Evolutionary conservation across 768 basidiomycete genomes (phyloP).

Genomic region (Leccinum pellstonianum): DNA sequence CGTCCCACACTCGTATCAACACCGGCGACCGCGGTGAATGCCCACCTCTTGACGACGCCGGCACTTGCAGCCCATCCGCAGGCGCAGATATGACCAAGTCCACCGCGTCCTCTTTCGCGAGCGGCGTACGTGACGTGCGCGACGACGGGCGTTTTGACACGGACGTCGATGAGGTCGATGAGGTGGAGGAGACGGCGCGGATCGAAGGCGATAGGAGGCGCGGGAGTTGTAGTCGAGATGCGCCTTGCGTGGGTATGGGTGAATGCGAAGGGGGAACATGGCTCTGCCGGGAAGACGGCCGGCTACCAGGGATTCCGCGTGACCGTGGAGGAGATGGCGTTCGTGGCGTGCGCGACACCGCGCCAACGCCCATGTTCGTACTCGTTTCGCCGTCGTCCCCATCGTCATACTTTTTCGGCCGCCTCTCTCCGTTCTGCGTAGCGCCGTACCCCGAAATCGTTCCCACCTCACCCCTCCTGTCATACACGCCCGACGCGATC

Average conservation of each 20-base stretch:
- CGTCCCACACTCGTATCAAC: constrained; percentile 30
- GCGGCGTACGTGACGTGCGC: constrained; percentile 14
- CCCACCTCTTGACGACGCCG: constrained; percentile 11
- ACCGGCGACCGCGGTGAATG: constrained; percentile 20
- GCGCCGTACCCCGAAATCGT: constrained; percentile 25
- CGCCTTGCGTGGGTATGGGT: background rate
- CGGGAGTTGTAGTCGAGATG: constrained; percentile 13
- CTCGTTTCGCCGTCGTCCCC: constrained; percentile 19
- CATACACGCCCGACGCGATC: constrained; percentile 13
- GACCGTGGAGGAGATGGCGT: constrained; percentile 13
- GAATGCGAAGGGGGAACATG: background rate
- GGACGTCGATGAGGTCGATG: background rate
- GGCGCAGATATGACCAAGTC: constrained; percentile 67
- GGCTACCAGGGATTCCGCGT: constrained; percentile 7
- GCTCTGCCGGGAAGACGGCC: constrained; percentile 11
- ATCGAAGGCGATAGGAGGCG: constrained; percentile 10
- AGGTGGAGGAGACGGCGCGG: background rate
- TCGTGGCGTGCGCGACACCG: background rate
- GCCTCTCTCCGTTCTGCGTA: constrained; percentile 18
- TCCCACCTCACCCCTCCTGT: background rate
- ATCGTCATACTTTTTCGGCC: constrained; percentile 6
- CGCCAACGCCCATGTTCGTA: background rate
- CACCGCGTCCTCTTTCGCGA: constrained; percentile 64
- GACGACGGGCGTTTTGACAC: background rate
- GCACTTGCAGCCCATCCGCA: constrained; percentile 16